Evolutionary conservation across 2,329 filamentous ascomycete genomes (phyloP), one percentile per base, ranked within the genome.

Genomic region (Fusarium heterosporum): DNA sequence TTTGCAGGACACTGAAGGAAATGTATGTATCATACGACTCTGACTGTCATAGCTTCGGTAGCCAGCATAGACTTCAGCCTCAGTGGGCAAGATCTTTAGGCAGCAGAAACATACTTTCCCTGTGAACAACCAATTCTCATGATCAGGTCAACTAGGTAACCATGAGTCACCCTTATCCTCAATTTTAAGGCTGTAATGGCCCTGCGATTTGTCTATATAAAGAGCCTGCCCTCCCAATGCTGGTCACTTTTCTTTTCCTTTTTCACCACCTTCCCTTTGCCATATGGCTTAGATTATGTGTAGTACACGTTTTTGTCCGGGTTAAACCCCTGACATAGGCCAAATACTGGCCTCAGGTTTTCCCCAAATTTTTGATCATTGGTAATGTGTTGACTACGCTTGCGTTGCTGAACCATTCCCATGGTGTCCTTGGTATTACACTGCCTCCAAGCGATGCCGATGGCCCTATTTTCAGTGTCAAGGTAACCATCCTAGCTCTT

Each of bases 221-320:
- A 11, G 14, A 25, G 8, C 28, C 2, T 14, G n/a, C 16, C 22
- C 22, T 32, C 28, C 36, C 17, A 32, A 11, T 14, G 28, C n/a
- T 50, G 8, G 8, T 19, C 22, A 54, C 10, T 19, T 52, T 64
- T 41, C 19, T 55, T 54, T 51, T 53, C 30, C 56, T 57, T 61
- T 57, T 38, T 58, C 67, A 49, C 40, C 26, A 72, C 53, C 63
- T 69, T 55, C 64, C 64, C 54, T 71, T 65, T 61, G 68, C 70
- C 69, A 51, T 55, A 32, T 39, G 63, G 68, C 72, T 73, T 43
- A 30, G 63, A 71, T 72, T 57, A 59, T 71, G 45, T 72, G 72
- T 73, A 74, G 72, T 71, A 73, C 68, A 67, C 72, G 72, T 73
- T 74, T 69, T 71, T 73, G 67, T 67, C 53, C 46, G 63, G 72